A percentile compares a stretch with the other conserved stretches of the same genome.
phyloP scores from a whole-genome alignment of 768 basidiomycete species.

The Xerocomellus intermedius region DNA sequence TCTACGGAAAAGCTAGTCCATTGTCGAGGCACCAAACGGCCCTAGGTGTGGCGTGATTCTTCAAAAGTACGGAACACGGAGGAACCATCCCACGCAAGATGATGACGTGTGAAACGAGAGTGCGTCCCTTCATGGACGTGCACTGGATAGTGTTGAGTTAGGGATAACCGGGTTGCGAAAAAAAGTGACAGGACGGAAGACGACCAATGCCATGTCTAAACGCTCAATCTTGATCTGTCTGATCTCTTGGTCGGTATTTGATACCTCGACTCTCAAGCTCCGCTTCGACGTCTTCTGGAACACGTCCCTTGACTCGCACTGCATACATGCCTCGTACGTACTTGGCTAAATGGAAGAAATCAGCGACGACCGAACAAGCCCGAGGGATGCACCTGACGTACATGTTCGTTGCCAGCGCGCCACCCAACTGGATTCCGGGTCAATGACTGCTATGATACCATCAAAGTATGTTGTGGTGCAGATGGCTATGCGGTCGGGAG shows the following conservation, averaged over 20 bases:
- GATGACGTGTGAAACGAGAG: constrained; percentile 17
- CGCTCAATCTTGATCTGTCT: constrained; percentile 65
- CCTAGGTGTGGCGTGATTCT: constrained; percentile 3
- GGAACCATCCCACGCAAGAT: constrained; percentile 2
- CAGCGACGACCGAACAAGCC: constrained; percentile 1
- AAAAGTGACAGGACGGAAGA: no score
- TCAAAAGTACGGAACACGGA: constrained; percentile 1
- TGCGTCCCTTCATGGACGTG: not conserved
- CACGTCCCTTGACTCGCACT: constrained; percentile 79
- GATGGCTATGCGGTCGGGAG: constrained; percentile 72
- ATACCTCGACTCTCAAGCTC: constrained; percentile 76
- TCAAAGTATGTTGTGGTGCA: constrained; percentile 95
- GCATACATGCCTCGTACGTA: constrained; percentile 93
- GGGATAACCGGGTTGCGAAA: not conserved
- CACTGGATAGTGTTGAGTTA: not conserved
- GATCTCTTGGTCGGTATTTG: constrained; percentile 83
- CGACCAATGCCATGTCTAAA: not conserved
- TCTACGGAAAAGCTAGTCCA: constrained; percentile 9
- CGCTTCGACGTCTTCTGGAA: constrained; percentile 82
- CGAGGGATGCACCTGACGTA: constrained; percentile 39
- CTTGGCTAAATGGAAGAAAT: constrained; percentile 57
- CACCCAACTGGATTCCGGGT: constrained; percentile 91
- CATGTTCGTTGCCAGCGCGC: constrained; percentile 94
- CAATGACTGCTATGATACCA: constrained; percentile 83
- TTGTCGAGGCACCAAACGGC: not conserved